Conservation (phyloP, 108 stramenopile genomes). For the Stephanodiscus minutulus region DNA sequence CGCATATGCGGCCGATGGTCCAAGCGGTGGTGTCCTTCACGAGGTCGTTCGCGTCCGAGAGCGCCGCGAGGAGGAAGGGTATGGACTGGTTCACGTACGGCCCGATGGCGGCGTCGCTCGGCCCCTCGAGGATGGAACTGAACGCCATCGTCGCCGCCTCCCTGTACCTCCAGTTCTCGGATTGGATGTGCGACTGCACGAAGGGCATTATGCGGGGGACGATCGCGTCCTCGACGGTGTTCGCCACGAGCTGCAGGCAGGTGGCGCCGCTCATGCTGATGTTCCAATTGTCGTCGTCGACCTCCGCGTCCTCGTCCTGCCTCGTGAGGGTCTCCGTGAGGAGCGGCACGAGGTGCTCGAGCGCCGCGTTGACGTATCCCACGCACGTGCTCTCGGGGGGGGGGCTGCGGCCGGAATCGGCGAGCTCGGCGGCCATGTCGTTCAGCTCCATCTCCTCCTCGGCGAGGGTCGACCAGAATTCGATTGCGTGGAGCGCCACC, state of each 20-base stretch:
- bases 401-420: conserved; percentile 48
- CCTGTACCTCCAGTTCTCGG: conserved; percentile 87
- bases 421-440: conserved; percentile 64
- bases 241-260: conserved; percentile 79
- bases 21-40: conserved; percentile 93
- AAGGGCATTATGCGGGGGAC: conserved; percentile 88
- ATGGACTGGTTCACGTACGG: conserved; percentile 83
- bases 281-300: conserved; percentile 81
- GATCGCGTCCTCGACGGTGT: conserved; percentile 83
- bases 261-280: conserved; percentile 89
- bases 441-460: conserved; percentile 89
- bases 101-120: conserved; percentile 73
- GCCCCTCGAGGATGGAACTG: conserved; percentile 88
- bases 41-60: conserved; percentile 78
- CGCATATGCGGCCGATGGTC: conserved; percentile 90
- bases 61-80: conserved; percentile 75
- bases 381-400: conserved; percentile 59
- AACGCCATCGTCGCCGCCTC: conserved; percentile 97
- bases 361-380: conserved; percentile 78
- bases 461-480: conserved; percentile 94
- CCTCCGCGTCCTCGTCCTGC: conserved; percentile 88
- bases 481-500: conserved; percentile 89
- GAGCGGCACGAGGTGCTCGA: conserved; percentile 81
- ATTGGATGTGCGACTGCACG: conserved; percentile 84
- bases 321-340: conserved; percentile 84